Conservation (phyloP, 2,329 filamentous ascomycete genomes). For the Chalaropsis thielavioides region DNA sequence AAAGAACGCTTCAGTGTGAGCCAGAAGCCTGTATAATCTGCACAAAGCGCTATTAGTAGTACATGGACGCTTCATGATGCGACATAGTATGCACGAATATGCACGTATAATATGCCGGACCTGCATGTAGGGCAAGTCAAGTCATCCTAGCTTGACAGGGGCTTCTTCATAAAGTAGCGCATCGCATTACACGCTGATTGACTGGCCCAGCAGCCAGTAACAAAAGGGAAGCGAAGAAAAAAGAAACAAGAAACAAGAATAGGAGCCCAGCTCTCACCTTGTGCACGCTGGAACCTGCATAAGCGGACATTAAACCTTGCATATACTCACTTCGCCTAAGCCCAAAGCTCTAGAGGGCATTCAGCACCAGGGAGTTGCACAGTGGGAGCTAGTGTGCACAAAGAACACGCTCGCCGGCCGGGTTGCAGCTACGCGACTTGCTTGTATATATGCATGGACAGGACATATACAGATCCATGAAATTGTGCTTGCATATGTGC, state of each 20-base stretch:
- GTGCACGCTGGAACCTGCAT: slow-evolving; percentile 4
- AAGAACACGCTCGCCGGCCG: neutral
- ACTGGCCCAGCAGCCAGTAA: no score
- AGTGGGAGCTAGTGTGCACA: neutral
- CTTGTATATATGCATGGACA: neutral
- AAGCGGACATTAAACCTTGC: slow-evolving; percentile 9
- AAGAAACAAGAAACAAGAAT: neutral
- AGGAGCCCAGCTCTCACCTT: neutral
- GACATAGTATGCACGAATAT: neutral
- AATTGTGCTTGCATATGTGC: neutral
- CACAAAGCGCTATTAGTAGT: neutral
- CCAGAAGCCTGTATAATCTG: neutral
- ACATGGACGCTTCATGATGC: neutral
- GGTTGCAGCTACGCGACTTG: neutral
- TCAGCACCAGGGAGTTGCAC: neutral
- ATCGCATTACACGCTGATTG: neutral
- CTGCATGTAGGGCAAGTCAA: slow-evolving; percentile 3
- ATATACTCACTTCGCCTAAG: slow-evolving; percentile 11
- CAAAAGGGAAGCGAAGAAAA: neutral
- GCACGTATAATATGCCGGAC: slow-evolving; percentile 6
- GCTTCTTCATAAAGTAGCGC: neutral
- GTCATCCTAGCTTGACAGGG: slow-evolving; percentile 2
- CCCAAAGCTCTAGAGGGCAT: neutral
- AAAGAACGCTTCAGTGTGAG: neutral
- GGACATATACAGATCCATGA: neutral